These are phyloP conservation scores for Metschnikowia bowlesiae DNA, from an alignment of 805 yeast species.

Conservation along the genomic window DNA sequence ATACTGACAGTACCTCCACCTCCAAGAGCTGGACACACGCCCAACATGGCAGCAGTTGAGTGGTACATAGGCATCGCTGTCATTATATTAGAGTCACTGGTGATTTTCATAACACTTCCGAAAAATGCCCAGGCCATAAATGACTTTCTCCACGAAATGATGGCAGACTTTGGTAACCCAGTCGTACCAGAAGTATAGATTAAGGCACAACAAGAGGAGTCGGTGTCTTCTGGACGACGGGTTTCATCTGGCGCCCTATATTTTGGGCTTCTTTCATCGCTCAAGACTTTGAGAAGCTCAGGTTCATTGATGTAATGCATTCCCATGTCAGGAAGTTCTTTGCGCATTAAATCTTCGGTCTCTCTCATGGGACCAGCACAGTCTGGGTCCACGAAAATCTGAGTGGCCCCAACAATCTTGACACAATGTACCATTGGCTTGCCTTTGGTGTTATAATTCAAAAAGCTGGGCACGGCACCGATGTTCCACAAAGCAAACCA, in stretches of 20 bases:
- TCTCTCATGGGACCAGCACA: conserved; percentile 50
- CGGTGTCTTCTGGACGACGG: conserved; percentile 56
- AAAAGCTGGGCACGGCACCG: conserved; percentile 84
- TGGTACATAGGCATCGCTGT: conserved; percentile 96
- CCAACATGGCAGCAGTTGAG: conserved; percentile 87
- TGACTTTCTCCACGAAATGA: conserved; percentile 86
- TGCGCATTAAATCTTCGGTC: conserved; percentile 40
- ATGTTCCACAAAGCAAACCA: conserved; percentile 90
- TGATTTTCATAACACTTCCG: conserved; percentile 61
- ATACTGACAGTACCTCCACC: conserved; percentile 74
- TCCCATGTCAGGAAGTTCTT: conserved; percentile 33
- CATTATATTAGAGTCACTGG: conserved; percentile 54
- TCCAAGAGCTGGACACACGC: conserved; percentile 61
- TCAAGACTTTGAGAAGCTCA: conserved; percentile 40
- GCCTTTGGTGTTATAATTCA: conserved; percentile 75
- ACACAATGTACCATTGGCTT: conserved; percentile 77
- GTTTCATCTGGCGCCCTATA: conserved; percentile 52
- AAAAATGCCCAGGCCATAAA: conserved; percentile 66
- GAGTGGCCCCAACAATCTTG: conserved; percentile 56
- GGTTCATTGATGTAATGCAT: conserved; percentile 51
- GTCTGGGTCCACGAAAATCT: conserved; percentile 72
- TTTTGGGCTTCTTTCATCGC: conserved; percentile 39
- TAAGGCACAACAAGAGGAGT: conserved; percentile 61
- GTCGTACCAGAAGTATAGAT: conserved; percentile 94
- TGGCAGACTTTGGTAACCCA: conserved; percentile 90